Evolutionary conservation across 345 rosid genomes (phyloP).

Genomic region (Lepidium sativum): DNA sequence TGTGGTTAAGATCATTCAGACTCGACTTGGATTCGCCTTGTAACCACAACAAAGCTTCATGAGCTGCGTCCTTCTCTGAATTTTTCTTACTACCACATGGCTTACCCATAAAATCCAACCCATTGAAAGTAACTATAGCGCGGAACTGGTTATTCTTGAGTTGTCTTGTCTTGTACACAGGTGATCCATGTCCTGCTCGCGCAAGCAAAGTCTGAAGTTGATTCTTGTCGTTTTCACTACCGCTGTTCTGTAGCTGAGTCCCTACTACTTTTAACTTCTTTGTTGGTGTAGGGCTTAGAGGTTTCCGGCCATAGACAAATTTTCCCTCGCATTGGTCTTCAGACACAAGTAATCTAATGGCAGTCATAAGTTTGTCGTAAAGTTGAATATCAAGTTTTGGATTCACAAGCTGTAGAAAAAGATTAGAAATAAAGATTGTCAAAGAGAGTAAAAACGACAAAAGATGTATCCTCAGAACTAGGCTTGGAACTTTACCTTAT

Average conservation of each 20-base stretch:
- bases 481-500: conserved; percentile 46
- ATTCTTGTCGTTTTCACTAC: conserved; percentile 55
- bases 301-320: conserved; percentile 69
- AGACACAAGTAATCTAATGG: conserved; percentile 68
- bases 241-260: conserved; percentile 19
- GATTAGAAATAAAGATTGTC: conserved; percentile 8
- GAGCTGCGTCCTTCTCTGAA: conserved; percentile 91
- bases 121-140: conserved; percentile 71
- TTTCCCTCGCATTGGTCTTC: conserved; percentile 81
- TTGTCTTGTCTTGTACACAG: conserved; percentile 60
- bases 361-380: conserved; percentile 55
- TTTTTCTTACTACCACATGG: conserved; percentile 73
- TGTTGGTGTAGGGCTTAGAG: conserved; percentile 37
- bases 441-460: neutral
- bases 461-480: neutral
- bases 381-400: conserved; percentile 57
- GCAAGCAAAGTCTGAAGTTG: conserved; percentile 75
- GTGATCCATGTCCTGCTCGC: conserved; percentile 75
- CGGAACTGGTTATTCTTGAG: conserved; percentile 71
- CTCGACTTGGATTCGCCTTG: conserved; percentile 47
- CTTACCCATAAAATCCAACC: conserved; percentile 61
- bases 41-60: conserved; percentile 73
- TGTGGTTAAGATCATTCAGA: conserved; percentile 32
- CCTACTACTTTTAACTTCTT: conserved; percentile 17
- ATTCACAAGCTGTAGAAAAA: conserved; percentile 60